Base-by-base conservation (phyloP, 805 yeast genomes). In the Candida michaelii region DNA sequence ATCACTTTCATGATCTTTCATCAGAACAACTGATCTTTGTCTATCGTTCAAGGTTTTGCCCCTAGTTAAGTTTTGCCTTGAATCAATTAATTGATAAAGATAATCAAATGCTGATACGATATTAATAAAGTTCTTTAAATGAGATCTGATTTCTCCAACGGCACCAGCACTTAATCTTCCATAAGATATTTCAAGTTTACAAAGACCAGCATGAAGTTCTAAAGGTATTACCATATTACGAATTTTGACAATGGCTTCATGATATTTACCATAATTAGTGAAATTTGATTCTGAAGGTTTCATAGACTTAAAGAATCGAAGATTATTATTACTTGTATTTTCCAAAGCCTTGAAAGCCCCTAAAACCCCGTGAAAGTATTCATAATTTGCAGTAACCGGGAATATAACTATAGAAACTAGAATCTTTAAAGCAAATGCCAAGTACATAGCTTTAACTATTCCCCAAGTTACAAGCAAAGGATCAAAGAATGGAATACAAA, bases 151-250 rank as follows among this genome's bases (percentile, higher is more conserved):
- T 40, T 59, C 58, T 9, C 55, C 59, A 3, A 58, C 44, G 35
- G 61, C 64, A 4, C 58, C 60, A 11, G 51, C 44, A 25, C 61
- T 60, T 21, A 63, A 49, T 39, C 68, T 45, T 4, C 65, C 58
- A 38, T 46, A 59, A 1, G 65, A 53, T 2, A 60, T 18, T 40
- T 65, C 70, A 13, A 46, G 45, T 24, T 50, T 42, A n/a, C 54
- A 35, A 5, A 51, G 42, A 4, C 43, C 27, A 4, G 59, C 59
- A 14, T 51, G 43, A 6, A 56, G 30, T 27, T 57, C 64, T 14
- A 58, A 43, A 1, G 53, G 50, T 3, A 52, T 49, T 27, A 56
- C 36, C 19, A 45, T 49, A 6, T 38, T 47, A 36, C 63, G 51
- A 3, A 54, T 36, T 4, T 39, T 36, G 7, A 53, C 43, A 12